Conservation (phyloP, 345 rosid species). For the Gossypium anomalum region DNA sequence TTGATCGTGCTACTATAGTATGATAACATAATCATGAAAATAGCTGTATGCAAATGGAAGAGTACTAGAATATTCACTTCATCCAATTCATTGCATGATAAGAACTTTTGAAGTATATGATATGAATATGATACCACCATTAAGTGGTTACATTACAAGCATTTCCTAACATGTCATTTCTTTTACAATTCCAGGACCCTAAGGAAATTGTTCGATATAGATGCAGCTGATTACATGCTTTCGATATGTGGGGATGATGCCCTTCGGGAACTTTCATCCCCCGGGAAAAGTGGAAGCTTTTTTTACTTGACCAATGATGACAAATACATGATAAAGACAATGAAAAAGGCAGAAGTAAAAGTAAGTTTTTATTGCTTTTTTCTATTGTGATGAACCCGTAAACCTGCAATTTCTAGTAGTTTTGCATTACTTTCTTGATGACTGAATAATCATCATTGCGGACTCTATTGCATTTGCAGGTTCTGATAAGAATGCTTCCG, state of each 20-base stretch:
- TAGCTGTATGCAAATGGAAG: not conserved
- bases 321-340: slow-evolving; percentile 93
- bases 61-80: not conserved
- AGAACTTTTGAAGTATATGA: not conserved
- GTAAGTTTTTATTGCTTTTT: slow-evolving; percentile 27
- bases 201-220: slow-evolving; percentile 81
- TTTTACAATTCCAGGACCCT: slow-evolving; percentile 62
- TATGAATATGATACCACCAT: not conserved
- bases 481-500: slow-evolving; percentile 88
- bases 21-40: not conserved
- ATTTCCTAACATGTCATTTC: slow-evolving; percentile 13
- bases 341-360: slow-evolving; percentile 96
- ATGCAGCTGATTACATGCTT: slow-evolving; percentile 96
- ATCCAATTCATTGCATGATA: not conserved
- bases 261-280: slow-evolving; percentile 94
- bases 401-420: not conserved
- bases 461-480: slow-evolving; percentile 49
- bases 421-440: not conserved
- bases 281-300: slow-evolving; percentile 97
- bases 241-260: slow-evolving; percentile 95
- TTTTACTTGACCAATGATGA: slow-evolving; percentile 92
- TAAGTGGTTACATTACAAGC: not conserved
- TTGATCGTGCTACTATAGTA: not conserved
- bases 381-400: not conserved
- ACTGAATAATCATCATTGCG: not conserved